Percentiles rank a stretch among this genome's conserved stretches.
These are phyloP conservation scores for Stentor coeruleus DNA, from an alignment of 73 alveolate genomes.

Conservation along the genomic window DNA sequence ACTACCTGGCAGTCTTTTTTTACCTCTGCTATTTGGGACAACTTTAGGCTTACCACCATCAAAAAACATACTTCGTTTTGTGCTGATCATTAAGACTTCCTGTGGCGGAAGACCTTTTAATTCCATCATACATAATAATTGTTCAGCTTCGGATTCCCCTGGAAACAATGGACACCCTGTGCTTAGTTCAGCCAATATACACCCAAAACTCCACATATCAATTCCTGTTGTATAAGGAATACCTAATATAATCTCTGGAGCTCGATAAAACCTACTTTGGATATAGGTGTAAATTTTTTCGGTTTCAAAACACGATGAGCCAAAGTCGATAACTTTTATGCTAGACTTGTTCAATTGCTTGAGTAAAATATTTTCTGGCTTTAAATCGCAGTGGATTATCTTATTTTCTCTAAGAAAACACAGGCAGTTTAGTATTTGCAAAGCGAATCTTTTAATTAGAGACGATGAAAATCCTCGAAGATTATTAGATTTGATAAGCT, in stretches of 20 bases:
- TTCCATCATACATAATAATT: conserved; percentile 73
- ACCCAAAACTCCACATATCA: conserved; percentile 97
- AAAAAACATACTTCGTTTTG: conserved; percentile 49
- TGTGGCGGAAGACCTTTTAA: conserved; percentile 77
- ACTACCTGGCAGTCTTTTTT: conserved; percentile 18
- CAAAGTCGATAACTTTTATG: conserved; percentile 78
- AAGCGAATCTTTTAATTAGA: conserved; percentile 60
- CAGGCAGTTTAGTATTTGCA: conserved; percentile 57
- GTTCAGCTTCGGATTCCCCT: conserved; percentile 83
- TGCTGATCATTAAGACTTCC: conserved; percentile 49
- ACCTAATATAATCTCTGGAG: conserved; percentile 97
- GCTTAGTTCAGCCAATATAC: conserved; percentile 83
- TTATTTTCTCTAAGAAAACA: conserved; percentile 46
- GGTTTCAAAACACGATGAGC: conserved; percentile 70
- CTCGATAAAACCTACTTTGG: conserved; percentile 90
- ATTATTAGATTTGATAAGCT: conserved; percentile 58
- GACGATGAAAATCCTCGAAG: conserved; percentile 67
- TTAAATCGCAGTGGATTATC: conserved; percentile 82
- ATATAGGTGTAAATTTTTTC: conserved; percentile 78
- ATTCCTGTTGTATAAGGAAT: conserved; percentile 84
- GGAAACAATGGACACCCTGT: conserved; percentile 88
- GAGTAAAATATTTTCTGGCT: conserved; percentile 80
- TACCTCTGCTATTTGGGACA: conserved; percentile 11
- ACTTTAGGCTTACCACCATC: conserved; percentile 37
- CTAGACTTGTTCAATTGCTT: conserved; percentile 56